phyloP scores from a whole-genome alignment of 257 asterid species.

The Ophiorrhiza pumila region DNA sequence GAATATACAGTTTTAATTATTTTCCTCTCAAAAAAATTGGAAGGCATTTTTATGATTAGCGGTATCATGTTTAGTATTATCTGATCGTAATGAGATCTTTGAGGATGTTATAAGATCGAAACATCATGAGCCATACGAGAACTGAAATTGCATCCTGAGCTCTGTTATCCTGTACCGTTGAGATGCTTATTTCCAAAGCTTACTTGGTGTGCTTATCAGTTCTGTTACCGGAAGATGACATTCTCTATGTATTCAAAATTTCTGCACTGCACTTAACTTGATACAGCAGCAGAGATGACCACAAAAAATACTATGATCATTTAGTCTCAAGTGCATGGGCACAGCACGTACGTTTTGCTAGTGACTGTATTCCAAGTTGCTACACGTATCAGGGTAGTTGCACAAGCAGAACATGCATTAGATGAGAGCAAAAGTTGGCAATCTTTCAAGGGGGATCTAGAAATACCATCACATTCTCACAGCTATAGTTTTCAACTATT shows the following conservation, averaged over 20 bases:
- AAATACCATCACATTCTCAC: background rate
- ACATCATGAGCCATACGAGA: background rate
- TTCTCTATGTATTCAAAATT: background rate
- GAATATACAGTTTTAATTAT: background rate
- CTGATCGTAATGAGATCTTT: background rate
- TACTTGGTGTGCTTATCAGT: too few species aligned
- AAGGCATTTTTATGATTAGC: background rate
- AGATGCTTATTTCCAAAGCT: too few species aligned
- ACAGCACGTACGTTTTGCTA: background rate
- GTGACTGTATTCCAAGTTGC: background rate
- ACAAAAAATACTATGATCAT: background rate
- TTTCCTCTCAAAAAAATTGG: too few species aligned
- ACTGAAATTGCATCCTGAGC: too few species aligned
- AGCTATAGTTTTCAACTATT: background rate
- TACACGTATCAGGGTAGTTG: background rate
- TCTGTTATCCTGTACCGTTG: too few species aligned
- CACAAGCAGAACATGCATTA: background rate
- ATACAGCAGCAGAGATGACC: conserved; percentile 1
- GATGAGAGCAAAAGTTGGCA: background rate
- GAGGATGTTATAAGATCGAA: background rate
- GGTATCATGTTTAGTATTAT: background rate
- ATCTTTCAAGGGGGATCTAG: background rate
- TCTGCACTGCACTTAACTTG: background rate
- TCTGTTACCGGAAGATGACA: too few species aligned
- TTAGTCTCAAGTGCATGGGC: background rate